Percentiles rank a stretch among this genome's conserved stretches.
Conservation (phyloP, 2,329 filamentous ascomycete species). For the Sarocladium strictum region DNA sequence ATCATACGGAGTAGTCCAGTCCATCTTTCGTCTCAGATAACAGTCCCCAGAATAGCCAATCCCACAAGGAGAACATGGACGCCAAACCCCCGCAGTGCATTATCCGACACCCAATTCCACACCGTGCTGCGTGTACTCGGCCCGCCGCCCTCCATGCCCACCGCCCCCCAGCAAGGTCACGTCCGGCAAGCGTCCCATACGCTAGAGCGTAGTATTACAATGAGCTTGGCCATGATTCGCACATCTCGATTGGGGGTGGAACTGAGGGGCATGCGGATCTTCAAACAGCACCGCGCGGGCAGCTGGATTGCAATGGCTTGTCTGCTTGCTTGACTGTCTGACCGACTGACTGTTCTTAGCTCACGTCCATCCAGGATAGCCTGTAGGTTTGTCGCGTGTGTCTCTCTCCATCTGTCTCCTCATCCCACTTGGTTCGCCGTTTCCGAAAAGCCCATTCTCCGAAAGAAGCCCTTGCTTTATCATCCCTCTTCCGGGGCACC, state of each 20-base stretch:
- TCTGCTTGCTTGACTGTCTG: no score
- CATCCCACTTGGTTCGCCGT: background rate
- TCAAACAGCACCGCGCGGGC: no score
- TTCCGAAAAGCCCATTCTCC: background rate
- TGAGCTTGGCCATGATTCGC: background rate
- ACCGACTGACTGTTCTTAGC: no score
- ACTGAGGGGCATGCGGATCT: conserved; percentile 3
- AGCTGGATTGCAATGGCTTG: no score
- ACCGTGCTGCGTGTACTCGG: background rate
- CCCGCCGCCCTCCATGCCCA: background rate
- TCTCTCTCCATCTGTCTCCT: no score
- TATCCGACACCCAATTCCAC: background rate
- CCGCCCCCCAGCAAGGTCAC: background rate
- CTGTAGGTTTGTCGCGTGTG: no score
- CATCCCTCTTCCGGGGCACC: background rate
- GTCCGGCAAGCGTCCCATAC: background rate
- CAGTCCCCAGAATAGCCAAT: background rate
- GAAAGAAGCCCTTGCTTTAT: background rate
- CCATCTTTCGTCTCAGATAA: background rate
- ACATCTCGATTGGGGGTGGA: background rate
- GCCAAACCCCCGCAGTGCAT: background rate
- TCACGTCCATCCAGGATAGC: no score
- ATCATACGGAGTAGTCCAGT: no score
- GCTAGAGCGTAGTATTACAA: conserved; percentile 4
- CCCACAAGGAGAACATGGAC: background rate